Conservation (phyloP, 2,329 filamentous ascomycete genomes). For the Neonectria punicea region DNA sequence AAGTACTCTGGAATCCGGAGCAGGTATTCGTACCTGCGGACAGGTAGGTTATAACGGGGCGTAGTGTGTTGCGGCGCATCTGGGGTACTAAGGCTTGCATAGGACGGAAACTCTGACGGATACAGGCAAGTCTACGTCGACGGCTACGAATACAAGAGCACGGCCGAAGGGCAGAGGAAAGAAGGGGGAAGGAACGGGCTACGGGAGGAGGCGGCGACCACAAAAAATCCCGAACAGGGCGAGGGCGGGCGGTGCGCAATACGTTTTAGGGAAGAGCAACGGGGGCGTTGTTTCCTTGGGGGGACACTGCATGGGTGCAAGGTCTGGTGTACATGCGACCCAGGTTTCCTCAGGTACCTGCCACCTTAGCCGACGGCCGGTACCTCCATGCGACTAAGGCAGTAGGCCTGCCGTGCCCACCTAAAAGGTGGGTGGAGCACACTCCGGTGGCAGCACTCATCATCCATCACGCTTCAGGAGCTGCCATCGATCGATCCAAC, state of each 20-base stretch:
- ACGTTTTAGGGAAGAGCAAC: slow-evolving; percentile 42
- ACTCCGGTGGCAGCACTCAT: neutral
- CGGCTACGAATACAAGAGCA: slow-evolving; percentile 21
- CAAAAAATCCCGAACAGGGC: slow-evolving; percentile 38
- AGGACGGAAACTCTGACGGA: neutral
- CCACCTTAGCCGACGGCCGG: neutral
- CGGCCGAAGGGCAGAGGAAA: slow-evolving; percentile 27
- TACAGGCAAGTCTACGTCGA: slow-evolving; percentile 4
- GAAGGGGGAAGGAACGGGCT: slow-evolving; percentile 36
- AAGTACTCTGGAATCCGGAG: neutral
- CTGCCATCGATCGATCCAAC: slow-evolving; percentile 1
- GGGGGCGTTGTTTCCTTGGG: slow-evolving; percentile 34
- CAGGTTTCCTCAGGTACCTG: slow-evolving; percentile 16
- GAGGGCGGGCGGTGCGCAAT: slow-evolving; percentile 39
- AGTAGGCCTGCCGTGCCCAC: neutral
- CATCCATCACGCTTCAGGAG: neutral
- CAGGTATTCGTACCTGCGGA: neutral
- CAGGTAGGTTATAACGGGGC: slow-evolving; percentile 12
- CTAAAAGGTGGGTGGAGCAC: neutral
- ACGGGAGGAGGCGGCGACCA: slow-evolving; percentile 33
- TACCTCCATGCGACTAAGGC: neutral
- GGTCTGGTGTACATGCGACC: slow-evolving; percentile 9
- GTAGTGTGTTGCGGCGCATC: neutral
- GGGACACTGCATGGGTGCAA: slow-evolving; percentile 19
- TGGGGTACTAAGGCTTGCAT: neutral